These are phyloP conservation scores for Volutella citrinella DNA, from an alignment of 2,329 filamentous ascomycete genomes.

Conservation along the genomic window DNA sequence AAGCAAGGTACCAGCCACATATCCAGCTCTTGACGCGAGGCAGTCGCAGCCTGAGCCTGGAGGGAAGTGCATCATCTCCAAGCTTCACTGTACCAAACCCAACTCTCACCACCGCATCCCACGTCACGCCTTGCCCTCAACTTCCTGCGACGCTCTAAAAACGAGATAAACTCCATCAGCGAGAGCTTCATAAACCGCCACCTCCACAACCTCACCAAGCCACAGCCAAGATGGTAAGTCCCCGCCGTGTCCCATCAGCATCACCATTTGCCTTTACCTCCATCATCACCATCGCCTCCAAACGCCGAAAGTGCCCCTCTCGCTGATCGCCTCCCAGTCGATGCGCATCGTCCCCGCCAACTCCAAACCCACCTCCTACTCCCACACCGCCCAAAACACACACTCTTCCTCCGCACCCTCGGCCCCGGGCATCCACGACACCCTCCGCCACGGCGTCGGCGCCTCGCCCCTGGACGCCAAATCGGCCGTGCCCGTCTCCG, in stretches of 20 bases:
- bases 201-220: slow-evolving; percentile 1
- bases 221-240: slow-evolving; percentile 48
- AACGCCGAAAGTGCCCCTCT: slow-evolving; percentile 18
- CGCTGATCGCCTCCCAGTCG: slow-evolving; percentile 66
- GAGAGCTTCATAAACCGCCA: slow-evolving; percentile 1
- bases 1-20: too few species aligned
- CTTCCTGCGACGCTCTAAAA: not conserved
- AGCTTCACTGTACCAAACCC: slow-evolving; percentile 1
- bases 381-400: slow-evolving; percentile 61
- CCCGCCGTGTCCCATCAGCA: slow-evolving; percentile 6
- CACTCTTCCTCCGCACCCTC: slow-evolving; percentile 74
- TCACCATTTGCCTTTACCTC: slow-evolving; percentile 11
- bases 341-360: slow-evolving; percentile 83
- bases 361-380: slow-evolving; percentile 62
- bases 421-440: slow-evolving; percentile 90
- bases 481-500: slow-evolving; percentile 47
- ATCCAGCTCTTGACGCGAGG: slow-evolving; percentile 24
- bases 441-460: slow-evolving; percentile 78
- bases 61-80: slow-evolving; percentile 15
- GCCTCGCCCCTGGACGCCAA: slow-evolving; percentile 52
- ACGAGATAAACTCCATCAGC: not conserved
- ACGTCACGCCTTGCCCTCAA: not conserved
- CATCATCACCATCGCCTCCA: slow-evolving; percentile 1
- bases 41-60: slow-evolving; percentile 24
- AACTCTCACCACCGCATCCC: not conserved